Percentiles rank a stretch among this genome's conserved stretches.
phyloP scores from a whole-genome alignment of 2,329 filamentous ascomycete genomes.

The Neurospora sp. region DNA sequence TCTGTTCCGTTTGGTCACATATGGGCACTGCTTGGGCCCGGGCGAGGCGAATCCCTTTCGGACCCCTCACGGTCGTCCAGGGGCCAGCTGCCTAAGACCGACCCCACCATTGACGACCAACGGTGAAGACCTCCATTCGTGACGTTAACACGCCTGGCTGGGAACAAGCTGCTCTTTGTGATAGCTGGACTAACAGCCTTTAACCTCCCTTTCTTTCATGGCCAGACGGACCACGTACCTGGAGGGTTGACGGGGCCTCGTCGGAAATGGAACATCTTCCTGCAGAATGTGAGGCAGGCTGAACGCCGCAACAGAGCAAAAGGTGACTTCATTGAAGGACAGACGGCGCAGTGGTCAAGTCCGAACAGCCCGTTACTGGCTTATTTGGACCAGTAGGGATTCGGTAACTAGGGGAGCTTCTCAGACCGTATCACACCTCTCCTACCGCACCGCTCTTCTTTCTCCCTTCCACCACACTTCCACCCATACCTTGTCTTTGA shows the following conservation, averaged over 20 bases:
- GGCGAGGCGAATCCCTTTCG: not conserved
- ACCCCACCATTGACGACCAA: slow-evolving; percentile 10
- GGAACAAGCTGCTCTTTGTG: slow-evolving; percentile 2
- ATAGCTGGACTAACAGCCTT: slow-evolving; percentile 2
- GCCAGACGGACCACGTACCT: not conserved
- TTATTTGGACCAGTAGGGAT: not conserved
- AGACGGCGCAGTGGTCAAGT: not conserved
- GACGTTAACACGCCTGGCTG: slow-evolving; percentile 8
- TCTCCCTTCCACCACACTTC: not conserved
- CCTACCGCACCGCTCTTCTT: not conserved
- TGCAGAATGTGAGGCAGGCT: slow-evolving; percentile 1
- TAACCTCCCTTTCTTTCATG: not conserved
- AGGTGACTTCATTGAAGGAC: slow-evolving; percentile 10
- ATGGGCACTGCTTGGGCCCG: not conserved
- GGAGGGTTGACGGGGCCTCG: not conserved
- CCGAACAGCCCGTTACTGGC: not conserved
- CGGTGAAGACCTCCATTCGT: not conserved
- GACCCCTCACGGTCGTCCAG: not conserved
- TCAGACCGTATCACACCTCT: slow-evolving; percentile 5
- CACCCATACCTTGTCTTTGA: not conserved
- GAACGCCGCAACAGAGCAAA: slow-evolving; percentile 2
- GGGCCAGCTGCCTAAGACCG: not conserved
- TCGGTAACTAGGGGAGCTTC: not conserved
- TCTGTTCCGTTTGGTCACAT: not conserved
- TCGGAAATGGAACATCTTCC: not conserved